These are phyloP conservation scores for Penicillium sclerotigenum DNA, from an alignment of 2,329 filamentous ascomycete species.

Conservation along the genomic window DNA sequence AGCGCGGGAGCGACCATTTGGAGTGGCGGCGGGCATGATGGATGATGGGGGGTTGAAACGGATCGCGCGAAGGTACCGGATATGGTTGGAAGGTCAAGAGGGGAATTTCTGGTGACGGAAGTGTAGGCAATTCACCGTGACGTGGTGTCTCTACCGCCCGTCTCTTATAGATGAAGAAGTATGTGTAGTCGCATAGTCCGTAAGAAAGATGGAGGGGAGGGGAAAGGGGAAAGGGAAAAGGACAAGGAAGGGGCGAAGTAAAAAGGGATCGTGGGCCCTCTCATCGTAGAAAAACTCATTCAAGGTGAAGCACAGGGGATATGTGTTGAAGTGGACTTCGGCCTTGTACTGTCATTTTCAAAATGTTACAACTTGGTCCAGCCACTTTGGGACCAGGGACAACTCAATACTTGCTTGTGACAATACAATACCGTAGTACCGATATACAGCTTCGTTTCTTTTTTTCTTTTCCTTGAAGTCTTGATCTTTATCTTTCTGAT, in stretches of 20 bases:
- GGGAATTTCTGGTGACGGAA: slow-evolving; percentile 8
- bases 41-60: neutral
- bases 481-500: neutral
- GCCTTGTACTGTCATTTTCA: slow-evolving; percentile 4
- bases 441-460: neutral
- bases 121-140: slow-evolving; percentile 21
- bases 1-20: slow-evolving; percentile 35
- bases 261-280: slow-evolving; percentile 29
- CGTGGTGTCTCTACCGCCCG: slow-evolving; percentile 18
- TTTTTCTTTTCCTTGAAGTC: neutral
- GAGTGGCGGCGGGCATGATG: slow-evolving; percentile 26
- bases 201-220: slow-evolving; percentile 10
- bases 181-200: slow-evolving; percentile 32
- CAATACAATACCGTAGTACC: neutral
- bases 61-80: neutral
- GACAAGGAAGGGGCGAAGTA: slow-evolving; percentile 18
- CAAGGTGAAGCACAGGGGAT: slow-evolving; percentile 13
- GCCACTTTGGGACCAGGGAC: neutral
- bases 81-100: slow-evolving; percentile 3
- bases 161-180: slow-evolving; percentile 31
- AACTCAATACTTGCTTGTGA: neutral
- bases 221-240: slow-evolving; percentile 15
- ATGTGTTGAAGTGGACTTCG: slow-evolving; percentile 11
- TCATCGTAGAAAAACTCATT: slow-evolving; percentile 1
- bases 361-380: neutral